A percentile compares a stretch with the other conserved stretches of the same genome.
Evolutionary conservation across 345 rosid species (phyloP).

Genomic region (Anacardium occidentale): DNA sequence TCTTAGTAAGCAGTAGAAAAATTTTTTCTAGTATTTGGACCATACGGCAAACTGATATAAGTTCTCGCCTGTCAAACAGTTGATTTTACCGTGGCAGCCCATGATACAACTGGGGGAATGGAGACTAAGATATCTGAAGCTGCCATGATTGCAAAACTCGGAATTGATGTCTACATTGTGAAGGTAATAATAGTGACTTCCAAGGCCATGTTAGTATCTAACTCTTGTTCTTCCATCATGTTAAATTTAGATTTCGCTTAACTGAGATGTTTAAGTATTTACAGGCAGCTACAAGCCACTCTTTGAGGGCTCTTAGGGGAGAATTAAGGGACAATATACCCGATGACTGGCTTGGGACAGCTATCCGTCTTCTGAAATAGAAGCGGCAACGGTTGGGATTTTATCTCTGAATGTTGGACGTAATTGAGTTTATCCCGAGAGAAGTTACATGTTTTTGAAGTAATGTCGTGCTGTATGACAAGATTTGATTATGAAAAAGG

Average conservation of each 20-base stretch:
- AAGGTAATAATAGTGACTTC: constrained; percentile 44
- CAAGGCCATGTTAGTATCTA: not conserved
- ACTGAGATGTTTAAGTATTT: not conserved
- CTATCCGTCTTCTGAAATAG: constrained; percentile 35
- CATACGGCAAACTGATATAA: not conserved
- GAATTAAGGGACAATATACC: constrained; percentile 50
- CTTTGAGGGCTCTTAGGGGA: constrained; percentile 62
- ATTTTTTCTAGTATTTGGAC: not conserved
- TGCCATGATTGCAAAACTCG: constrained; percentile 83
- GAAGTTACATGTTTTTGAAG: not conserved
- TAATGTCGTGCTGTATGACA: too few relatives aligned
- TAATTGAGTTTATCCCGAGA: not conserved
- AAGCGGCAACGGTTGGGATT: not conserved
- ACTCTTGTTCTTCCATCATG: not conserved
- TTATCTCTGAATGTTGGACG: not conserved
- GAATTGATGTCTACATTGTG: constrained; percentile 85
- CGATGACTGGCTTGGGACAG: constrained; percentile 76
- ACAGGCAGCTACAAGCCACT: constrained; percentile 79
- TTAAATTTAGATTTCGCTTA: not conserved
- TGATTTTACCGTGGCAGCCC: constrained; percentile 74
- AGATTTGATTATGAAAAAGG: too few relatives aligned
- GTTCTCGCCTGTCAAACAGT: constrained; percentile 42
- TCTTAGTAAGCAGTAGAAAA: not conserved
- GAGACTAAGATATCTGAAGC: constrained; percentile 85
- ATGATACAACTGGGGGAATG: constrained; percentile 97